phyloP scores from a whole-genome alignment of 1,139 yeast species.

The Zhuliangozyma parablackwelliae region DNA sequence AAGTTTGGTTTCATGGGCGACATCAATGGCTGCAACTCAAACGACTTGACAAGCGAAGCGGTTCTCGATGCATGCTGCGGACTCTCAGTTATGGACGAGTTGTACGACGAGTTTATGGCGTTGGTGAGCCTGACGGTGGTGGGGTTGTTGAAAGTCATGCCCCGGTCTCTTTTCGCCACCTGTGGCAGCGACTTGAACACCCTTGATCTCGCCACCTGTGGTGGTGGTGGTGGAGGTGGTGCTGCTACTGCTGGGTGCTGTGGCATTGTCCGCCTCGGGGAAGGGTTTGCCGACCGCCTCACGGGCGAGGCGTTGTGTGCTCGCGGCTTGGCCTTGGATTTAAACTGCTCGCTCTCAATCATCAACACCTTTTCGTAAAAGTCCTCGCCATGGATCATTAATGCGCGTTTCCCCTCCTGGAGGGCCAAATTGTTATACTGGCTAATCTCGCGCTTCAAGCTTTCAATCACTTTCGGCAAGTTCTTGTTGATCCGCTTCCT shows the following conservation, averaged over 20 bases:
- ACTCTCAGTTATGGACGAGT: slow-evolving; percentile 14
- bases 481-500: slow-evolving; percentile 63
- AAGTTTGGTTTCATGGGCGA: slow-evolving; percentile 19
- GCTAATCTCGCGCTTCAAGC: slow-evolving; percentile 44
- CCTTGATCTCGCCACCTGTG: too few species aligned
- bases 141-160: slow-evolving; percentile 10
- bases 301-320: slow-evolving; percentile 2
- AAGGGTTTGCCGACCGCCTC: neutral
- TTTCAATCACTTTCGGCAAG: slow-evolving; percentile 59
- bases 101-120: slow-evolving; percentile 15
- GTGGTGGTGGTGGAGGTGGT: too few species aligned
- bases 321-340: slow-evolving; percentile 1
- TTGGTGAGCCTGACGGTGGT: slow-evolving; percentile 17
- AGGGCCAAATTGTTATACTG: slow-evolving; percentile 39
- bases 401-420: slow-evolving; percentile 30
- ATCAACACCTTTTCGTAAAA: slow-evolving; percentile 38
- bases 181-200: too few species aligned
- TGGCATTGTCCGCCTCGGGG: too few species aligned
- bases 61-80: slow-evolving; percentile 14
- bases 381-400: slow-evolving; percentile 44
- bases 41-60: slow-evolving; percentile 10
- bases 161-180: neutral
- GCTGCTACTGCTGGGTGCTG: too few species aligned
- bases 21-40: slow-evolving; percentile 27
- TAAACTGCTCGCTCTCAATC: slow-evolving; percentile 38